Evolutionary conservation across 495 filamentous ascomycete species (phyloP), one percentile per base, ranked within the genome.

Genomic region (Lasiosphaeria hispida): DNA sequence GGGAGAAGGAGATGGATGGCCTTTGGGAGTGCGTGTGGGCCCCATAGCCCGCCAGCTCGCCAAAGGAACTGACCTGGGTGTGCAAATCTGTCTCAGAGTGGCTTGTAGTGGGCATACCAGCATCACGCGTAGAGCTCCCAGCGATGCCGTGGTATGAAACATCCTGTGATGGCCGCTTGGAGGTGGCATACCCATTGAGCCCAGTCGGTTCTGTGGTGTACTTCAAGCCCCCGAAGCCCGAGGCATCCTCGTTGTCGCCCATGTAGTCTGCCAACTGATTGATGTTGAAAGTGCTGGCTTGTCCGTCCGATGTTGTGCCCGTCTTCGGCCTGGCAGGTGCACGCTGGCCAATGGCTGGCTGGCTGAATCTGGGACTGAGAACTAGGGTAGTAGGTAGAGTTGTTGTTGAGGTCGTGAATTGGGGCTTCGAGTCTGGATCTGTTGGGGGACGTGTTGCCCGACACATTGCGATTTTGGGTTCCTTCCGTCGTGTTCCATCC

Each of bases 401-500:
- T 55, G 36, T 77, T 77, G 49, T 69, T 65, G 1, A 72, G 49
- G 17, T 83, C 80, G 37, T 71, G 68, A 11, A 80, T 58, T 2
- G 68, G 62, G 10, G 58, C 37, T 10, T 67, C 65, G 10, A 66
- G 48, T n/a, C 66, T 59, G 14, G 62, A 58, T 53, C 69, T 49
- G 45, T 60, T 64, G 1, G 71, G 71, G 7, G 71, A 71, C 15
- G 65, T 68, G 43, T 55, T 66, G 43, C 63, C 69, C 3, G 69
- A 66, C 5, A 51, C 52, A 39, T 48, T 61, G 23, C 69, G 64
- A 7, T 59, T 15, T n/a, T n/a, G n/a, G n/a, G n/a, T n/a, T 23
- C 72, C 69, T 53, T 83, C 82, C 15, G 81, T 63, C 3, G 77
- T 71, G 55, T 73, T 77, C 87, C 86, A 88, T 0, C 80, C 79